Evolutionary conservation across 345 rosid genomes (phyloP).

Genomic region (Moringa oleifera): DNA sequence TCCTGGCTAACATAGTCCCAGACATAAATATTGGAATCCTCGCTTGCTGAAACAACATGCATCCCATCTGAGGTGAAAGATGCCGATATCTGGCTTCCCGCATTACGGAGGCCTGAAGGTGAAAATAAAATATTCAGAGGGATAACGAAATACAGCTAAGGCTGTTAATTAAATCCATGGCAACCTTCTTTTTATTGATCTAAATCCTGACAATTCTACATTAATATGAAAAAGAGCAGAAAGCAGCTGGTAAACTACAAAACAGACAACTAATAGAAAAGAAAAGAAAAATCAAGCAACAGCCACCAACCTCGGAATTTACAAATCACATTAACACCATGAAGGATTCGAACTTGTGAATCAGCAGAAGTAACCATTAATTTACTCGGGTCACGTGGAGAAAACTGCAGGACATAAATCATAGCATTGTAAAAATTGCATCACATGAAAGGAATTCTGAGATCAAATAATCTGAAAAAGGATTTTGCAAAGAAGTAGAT

Average conservation of each 20-base stretch:
- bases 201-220: neutral
- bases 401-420: conserved; percentile 25
- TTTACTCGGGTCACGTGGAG: conserved; percentile 29
- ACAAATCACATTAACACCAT: conserved; percentile 29
- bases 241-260: neutral
- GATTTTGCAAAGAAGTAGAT: neutral
- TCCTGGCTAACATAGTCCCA: conserved; percentile 32
- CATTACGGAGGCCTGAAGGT: conserved; percentile 21
- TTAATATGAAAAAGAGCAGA: no score
- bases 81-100: conserved; percentile 36
- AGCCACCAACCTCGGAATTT: conserved; percentile 29
- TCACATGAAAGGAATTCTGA: neutral
- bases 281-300: conserved; percentile 7
- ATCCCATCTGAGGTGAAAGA: conserved; percentile 37
- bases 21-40: conserved; percentile 34
- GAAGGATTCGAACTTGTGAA: conserved; percentile 31
- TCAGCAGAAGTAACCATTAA: conserved; percentile 43
- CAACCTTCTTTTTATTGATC: neutral
- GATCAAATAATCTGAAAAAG: neutral
- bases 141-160: no score
- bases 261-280: neutral
- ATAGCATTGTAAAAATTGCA: neutral
- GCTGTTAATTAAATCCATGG: neutral
- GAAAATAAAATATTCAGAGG: neutral
- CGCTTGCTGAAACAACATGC: conserved; percentile 38